Base-by-base conservation (phyloP, 768 basidiomycete species). In the Macrocybe gigantea region DNA sequence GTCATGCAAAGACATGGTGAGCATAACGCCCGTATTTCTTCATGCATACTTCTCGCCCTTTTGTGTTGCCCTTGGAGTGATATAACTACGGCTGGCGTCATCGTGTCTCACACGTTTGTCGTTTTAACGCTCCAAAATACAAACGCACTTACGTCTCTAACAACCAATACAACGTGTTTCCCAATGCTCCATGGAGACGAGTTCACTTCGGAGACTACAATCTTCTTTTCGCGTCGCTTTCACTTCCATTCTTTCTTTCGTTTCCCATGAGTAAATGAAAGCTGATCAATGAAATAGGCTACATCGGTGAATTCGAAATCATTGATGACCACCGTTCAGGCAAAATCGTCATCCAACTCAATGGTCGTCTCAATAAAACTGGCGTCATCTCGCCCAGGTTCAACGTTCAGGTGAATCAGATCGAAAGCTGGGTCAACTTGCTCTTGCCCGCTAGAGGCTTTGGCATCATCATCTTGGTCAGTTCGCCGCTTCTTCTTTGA, bases 331-430 rank as follows among this genome's bases (percentile, higher is more conserved):
- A 98, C 70, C 93, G 95, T 51, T 85, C 92, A 6, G 93, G 93
- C 61, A 99, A 98, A 74, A 92, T 99, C 56, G 94, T 99, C 61
- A 81, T 98, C 60, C 94, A 99, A 73, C 84, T 99, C 49, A 99
- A 96, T 63, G 96, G 96, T 40, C 89, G 93, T 52, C 81, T 99
- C 60, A 99, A 99, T 81, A 99, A 99, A 77, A 88, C 86, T n/a
- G 96, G 95, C 59, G 95, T 99, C 64, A 97, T 97, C 72, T 97
- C 94, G n/a, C 94, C 95, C 38, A 88, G 96, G 47, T 98, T 91
- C 82, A 97, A 98, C 72, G 82, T 98, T 59, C 89, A 93, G 65
- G 85, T 89, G 53, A 83, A 69, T 60, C 86, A 94, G 64, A 96
- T 97, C 61, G 91, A 95, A 72, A 75, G 78, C 54, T 97, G 95